Evolutionary conservation across 2,329 filamentous ascomycete species (phyloP), one percentile per base, ranked within the genome.

Genomic region (Fusarium nanum): DNA sequence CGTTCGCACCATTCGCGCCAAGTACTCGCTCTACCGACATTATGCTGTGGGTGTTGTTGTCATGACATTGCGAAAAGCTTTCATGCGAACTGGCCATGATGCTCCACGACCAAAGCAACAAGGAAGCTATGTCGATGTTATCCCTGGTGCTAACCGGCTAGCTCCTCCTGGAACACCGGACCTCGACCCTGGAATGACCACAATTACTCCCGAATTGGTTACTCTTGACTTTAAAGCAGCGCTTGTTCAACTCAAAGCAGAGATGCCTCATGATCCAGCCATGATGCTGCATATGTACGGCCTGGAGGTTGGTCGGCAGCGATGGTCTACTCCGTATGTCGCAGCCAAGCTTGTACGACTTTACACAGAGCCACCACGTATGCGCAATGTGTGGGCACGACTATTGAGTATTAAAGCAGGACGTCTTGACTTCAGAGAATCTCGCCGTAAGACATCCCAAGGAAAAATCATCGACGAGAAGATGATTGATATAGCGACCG

Each of bases 11-110:
- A 81, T 99, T 3, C 89, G 93, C 65, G 76, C 97, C 10, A 92
- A 97, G 53, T 98, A 98, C 77, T 99, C 97, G 1, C 86, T 99
- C 0, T 97, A 97, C 78, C 91, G 94, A 6, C 94, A 97, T 77
- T 99, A 98, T 76, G 92, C 94, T 1, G 86, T 97, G 27, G 92
- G 93, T 2, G 89, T 98, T 64, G 96, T 95, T 11, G 83, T 87
- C 25, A 90, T 90, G 76, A 93, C 97, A 5, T 79, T 99, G 25
- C 86, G 86, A 56, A 89, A 89, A 75, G 91, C 92, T 0, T 92
- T 94, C 68, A 79, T 88, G 78, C 84, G 81, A 61, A 85, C 86
- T 2, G 80, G 81, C 40, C 81, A 79, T 27, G 85, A 86, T 62
- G 45, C 74, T n/a, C 74, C 78, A 10, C 71, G 76, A 62, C 76